Evolutionary conservation across 768 basidiomycete species (phyloP), one percentile per base, ranked within the genome.

Genomic region (Cystoderma amianthinum): DNA sequence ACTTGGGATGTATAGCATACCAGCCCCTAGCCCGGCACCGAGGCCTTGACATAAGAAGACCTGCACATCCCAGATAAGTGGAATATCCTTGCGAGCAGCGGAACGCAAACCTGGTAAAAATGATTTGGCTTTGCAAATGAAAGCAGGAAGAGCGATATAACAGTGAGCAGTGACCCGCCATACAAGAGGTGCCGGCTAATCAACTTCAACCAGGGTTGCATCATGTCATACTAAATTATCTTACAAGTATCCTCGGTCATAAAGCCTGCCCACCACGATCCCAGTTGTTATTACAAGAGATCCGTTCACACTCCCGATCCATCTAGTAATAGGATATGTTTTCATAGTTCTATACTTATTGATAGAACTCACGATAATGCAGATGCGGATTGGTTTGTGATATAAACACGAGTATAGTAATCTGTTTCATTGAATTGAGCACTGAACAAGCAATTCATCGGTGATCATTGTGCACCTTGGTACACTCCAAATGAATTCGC

Each of bases 161-260:
- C 18, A 9, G 34, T 36, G n/a, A 36, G 34, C 7, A 36, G 18
- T 6, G 34, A 36, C 17, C 69, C 71, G 15, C 52, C 51, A 5
- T 59, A 56, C 2, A 72, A 35, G 11, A 69, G 45, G 23, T 51
- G 43, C 32, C 57, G 55, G 39, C 63, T 62, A 12, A n/a, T 28
- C 7, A 28, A 28, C 7, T 28, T 7, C 7, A 28, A 28, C 7
- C n/a, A 28, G n/a, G 25, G 7, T 7, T 28, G 25, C 25, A n/a
- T n/a, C n/a, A 28, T n/a, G 25, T n/a, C 25, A 7, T 28, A 7
- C 25, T 28, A n/a, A n/a, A 7, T 28, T 28, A 28, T 7, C 25
- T 28, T 44, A 67, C 67, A 69, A 74, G 46, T 72, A 63, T 36
- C 75, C 74, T 22, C 60, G 61, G 32, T 76, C 74, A 43, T 73